A percentile compares a stretch with the other conserved stretches of the same genome.
Conservation (phyloP, 2,329 filamentous ascomycete species). For the Fusarium tanahbumbuense region DNA sequence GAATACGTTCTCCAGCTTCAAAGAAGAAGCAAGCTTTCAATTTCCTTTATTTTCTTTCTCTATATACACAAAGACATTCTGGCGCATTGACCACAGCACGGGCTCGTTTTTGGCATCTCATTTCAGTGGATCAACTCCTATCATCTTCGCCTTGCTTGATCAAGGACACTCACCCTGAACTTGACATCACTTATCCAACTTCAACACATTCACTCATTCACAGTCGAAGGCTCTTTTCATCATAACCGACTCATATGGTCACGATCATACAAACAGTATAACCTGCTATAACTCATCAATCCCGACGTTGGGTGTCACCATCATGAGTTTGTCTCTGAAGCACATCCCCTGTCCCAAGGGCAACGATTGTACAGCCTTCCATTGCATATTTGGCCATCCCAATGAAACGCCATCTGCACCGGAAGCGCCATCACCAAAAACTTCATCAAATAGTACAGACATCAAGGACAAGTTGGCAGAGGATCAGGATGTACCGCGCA, state of each 20-base stretch:
- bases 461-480: slow-evolving; percentile 15
- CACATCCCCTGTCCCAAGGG: slow-evolving; percentile 64
- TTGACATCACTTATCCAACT: slow-evolving; percentile 12
- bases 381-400: slow-evolving; percentile 63
- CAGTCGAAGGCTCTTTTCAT: not conserved
- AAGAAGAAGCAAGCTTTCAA: not conserved
- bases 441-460: slow-evolving; percentile 3
- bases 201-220: not conserved
- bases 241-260: not conserved
- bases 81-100: slow-evolving; percentile 9
- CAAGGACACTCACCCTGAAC: slow-evolving; percentile 14
- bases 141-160: not conserved
- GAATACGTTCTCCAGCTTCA: not conserved
- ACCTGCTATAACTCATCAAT: not conserved
- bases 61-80: not conserved
- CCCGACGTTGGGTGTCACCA: not conserved
- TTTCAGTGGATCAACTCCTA: slow-evolving; percentile 24
- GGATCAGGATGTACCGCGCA: slow-evolving; percentile 48
- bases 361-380: slow-evolving; percentile 60
- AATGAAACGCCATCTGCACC: slow-evolving; percentile 47
- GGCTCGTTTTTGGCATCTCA: slow-evolving; percentile 1
- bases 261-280: too few relatives aligned
- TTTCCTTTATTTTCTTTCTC: not conserved
- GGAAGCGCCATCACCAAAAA: slow-evolving; percentile 6
- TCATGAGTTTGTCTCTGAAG: slow-evolving; percentile 59